Base-by-base conservation (phyloP, 2,329 filamentous ascomycete genomes). In the Thelonectria blattea region DNA sequence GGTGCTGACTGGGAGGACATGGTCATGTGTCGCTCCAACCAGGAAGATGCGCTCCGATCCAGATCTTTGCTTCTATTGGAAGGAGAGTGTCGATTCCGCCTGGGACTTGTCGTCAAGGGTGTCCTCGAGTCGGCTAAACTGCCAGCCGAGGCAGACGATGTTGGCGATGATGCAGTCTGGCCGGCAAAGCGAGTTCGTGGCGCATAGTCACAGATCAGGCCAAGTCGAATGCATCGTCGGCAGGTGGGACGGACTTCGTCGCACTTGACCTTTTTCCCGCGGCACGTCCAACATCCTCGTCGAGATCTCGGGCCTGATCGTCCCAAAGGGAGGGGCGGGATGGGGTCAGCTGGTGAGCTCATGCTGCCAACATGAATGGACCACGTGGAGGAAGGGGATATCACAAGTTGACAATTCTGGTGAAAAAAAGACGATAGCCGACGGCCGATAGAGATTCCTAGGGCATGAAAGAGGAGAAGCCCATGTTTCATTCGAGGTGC, bases 211-310 rank as follows among this genome's bases (percentile, higher is more conserved):
- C 72, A 74, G 15, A 69, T 55, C 3, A 68, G 65, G 56, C 63
- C 61, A 18, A 74, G 55, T 10, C 72, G 67, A 1, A 60, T 54
- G 56, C 72, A 74, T 39, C 71, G 67, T 27, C 63, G 56, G 45
- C 71, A 74, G 24, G 64, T 62, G 1, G 72, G 72, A 18, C 61
- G 58, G 42, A 47, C 58, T 56, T 74, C 72, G 52, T 74, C 72
- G 48, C 71, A 74, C 42, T 74, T 74, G 24, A 73, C 71, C 57
- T 74, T 74, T 52, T 73, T 74, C 4, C 65, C 60, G 42, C 72
- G 68, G 47, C 71, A 74, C 0, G 72, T 74, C 65, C 66, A 70
- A 39, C 62, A 73, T 48, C 68, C 68, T 5, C 58, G 65, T 20
- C 62, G 62, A 4, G 68, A 70, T 8, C 68, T 64, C 18, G 62